Conservation (phyloP, 2,329 filamentous ascomycete species). For the Venturiaceae sp. region DNA sequence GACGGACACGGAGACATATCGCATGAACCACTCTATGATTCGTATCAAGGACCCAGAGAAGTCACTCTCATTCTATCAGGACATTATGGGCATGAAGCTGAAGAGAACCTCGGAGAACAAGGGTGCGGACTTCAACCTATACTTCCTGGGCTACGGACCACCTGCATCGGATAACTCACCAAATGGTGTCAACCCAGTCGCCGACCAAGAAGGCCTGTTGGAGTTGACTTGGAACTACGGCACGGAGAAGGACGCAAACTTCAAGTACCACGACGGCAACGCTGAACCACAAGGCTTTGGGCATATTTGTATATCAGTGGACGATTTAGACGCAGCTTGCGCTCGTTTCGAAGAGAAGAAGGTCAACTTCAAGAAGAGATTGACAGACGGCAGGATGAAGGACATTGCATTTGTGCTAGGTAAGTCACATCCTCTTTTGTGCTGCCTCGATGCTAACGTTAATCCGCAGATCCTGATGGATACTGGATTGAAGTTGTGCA, state of each 20-base stretch:
- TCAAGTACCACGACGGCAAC: constrained; percentile 91
- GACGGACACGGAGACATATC: constrained; percentile 68
- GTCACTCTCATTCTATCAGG: constrained; percentile 47
- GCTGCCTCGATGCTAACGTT: constrained; percentile 10
- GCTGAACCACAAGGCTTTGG: constrained; percentile 86
- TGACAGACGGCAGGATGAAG: constrained; percentile 87
- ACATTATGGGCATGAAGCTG: constrained; percentile 80
- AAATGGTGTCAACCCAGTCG: constrained; percentile 48
- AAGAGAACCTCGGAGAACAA: constrained; percentile 62
- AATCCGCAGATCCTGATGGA: constrained; percentile 66
- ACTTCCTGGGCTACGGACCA: constrained; percentile 73
- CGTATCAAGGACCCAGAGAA: constrained; percentile 62
- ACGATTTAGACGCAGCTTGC: constrained; percentile 83
- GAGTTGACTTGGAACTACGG: constrained; percentile 81
- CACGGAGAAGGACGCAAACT: constrained; percentile 75
- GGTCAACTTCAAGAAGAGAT: constrained; percentile 87
- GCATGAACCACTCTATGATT: constrained; percentile 87
- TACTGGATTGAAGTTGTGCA: constrained; percentile 77
- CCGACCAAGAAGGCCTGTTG: constrained; percentile 70
- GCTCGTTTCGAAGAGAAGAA: constrained; percentile 71
- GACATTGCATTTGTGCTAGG: constrained; percentile 84
- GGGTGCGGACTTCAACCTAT: constrained; percentile 72
- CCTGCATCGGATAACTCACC: constrained; percentile 39
- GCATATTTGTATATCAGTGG: constrained; percentile 81
- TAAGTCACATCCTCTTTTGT: constrained; percentile 36